Evolutionary conservation across 202 grass and related monocot species (phyloP), one percentile per base, ranked within the genome.

Genomic region (Zoysia matrella): DNA sequence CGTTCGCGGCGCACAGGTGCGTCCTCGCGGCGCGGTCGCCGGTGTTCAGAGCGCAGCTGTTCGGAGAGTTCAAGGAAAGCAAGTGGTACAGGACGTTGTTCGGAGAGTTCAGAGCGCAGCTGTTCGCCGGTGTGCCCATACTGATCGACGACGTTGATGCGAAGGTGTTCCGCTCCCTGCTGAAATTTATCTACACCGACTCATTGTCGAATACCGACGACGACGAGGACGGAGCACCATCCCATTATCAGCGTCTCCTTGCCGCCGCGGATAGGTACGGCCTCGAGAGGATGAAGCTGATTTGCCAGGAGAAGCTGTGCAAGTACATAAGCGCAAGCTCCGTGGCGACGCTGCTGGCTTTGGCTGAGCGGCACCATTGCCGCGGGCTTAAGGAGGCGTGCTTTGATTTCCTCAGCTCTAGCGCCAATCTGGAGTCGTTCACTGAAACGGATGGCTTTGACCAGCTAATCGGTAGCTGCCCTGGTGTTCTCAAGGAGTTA

Each of bases 21-120:
- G 11, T 53, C 11, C 52, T 53, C 52, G 52, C 11, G 52, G 11
- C 52, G 36, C 70, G 70, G 50, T 72, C 70, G 8, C 6, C 49
- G 49, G 49, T 72, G 49, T 72, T 72, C 69, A 52, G 22, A 13
- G 69, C 69, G 48, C 69, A 72, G 69, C 22, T 72, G 3, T 72
- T 72, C 4, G 69, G 69, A 2, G 2, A 72, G 1, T 52, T 72
- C 48, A 72, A 13, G 69, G 47, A 72, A 11, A 14, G 48, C 48
- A 52, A 72, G 22, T 3, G 10, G 48, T 1, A 3, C 46, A 9
- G 67, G 46, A 2, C 4, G 49, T 36, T 36, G 30, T 36, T 36
- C 30, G 30, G 30, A 36, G 30, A 36, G 30, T 36, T 36, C 30
- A 36, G 30, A 36, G 30, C 30, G 30, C 30, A 36, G 30, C 30